A percentile compares a stretch with the other conserved stretches of the same genome.
phyloP scores from a whole-genome alignment of 768 basidiomycete species.

The Tulasnella sp. region DNA sequence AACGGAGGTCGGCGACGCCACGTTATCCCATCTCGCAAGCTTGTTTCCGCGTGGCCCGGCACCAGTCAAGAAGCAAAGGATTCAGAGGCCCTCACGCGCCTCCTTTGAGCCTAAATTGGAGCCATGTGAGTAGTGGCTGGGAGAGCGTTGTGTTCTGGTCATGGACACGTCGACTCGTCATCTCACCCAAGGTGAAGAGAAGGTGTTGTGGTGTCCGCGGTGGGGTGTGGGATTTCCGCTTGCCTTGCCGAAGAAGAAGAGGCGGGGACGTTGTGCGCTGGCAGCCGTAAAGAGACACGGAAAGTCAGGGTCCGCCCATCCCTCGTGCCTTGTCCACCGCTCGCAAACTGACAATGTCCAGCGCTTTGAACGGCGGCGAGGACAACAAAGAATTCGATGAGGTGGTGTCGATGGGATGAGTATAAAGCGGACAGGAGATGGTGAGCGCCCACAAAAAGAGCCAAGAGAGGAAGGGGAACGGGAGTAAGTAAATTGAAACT shows the following conservation, averaged over 20 bases:
- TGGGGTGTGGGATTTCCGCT: background rate
- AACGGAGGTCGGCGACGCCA: too few species aligned
- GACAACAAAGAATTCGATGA: background rate
- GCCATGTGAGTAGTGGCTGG: too few species aligned
- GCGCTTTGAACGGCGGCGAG: background rate
- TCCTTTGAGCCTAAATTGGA: too few species aligned
- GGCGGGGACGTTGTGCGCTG: background rate
- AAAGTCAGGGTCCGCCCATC: background rate
- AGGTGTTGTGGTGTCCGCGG: background rate
- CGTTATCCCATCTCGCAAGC: too few species aligned
- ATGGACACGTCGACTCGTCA: too few species aligned
- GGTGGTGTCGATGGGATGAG: background rate
- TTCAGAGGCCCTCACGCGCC: too few species aligned
- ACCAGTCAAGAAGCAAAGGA: too few species aligned
- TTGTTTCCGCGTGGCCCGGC: background rate
- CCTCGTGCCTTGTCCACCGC: background rate
- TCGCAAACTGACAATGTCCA: background rate
- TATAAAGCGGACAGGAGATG: background rate
- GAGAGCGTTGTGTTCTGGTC: too few species aligned
- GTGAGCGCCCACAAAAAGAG: background rate
- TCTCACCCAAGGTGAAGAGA: too few species aligned
- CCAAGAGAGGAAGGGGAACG: background rate
- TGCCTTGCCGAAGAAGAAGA: background rate
- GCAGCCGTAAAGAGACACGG: background rate
- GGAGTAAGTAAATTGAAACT: background rate